Percentiles rank a stretch among this genome's conserved stretches.
Conservation (phyloP, 2,329 filamentous ascomycete species). For the Elsinoe batatas region DNA sequence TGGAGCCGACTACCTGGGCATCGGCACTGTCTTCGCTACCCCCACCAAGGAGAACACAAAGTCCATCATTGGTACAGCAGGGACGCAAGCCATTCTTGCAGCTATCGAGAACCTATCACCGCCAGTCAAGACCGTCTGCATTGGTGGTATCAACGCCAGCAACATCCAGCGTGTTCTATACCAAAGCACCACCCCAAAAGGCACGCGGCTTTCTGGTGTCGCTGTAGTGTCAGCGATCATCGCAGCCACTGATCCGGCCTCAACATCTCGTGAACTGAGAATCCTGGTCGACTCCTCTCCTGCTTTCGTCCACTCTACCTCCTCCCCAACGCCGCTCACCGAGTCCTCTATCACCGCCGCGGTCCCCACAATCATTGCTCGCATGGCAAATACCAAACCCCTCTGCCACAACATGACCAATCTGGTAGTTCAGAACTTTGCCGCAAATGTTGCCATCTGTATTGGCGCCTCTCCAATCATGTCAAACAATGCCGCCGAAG, state of each 20-base stretch:
- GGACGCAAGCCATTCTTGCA: constrained; percentile 56
- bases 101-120: constrained; percentile 43
- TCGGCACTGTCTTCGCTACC: constrained; percentile 84
- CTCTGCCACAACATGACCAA: constrained; percentile 97
- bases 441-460: constrained; percentile 78
- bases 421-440: constrained; percentile 87
- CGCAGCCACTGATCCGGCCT: constrained; percentile 56
- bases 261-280: constrained; percentile 51
- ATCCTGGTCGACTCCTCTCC: constrained; percentile 42
- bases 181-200: constrained; percentile 47
- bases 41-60: constrained; percentile 83
- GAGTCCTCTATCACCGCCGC: constrained; percentile 21
- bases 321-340: constrained; percentile 23
- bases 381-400: constrained; percentile 54
- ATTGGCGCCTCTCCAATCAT: constrained; percentile 88
- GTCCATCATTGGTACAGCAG: constrained; percentile 63
- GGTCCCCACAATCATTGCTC: constrained; percentile 38
- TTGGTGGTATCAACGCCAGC: constrained; percentile 72
- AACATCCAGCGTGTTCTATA: constrained; percentile 68
- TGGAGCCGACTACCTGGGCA: constrained; percentile 83
- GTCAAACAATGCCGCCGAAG: constrained; percentile 79
- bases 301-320: constrained; percentile 23
- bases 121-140: constrained; percentile 61
- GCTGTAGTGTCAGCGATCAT: constrained; percentile 88
- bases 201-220: constrained; percentile 62